These are phyloP conservation scores for Dianthus caryophyllus DNA, from an alignment of 148 eudicot genomes.

Conservation along the genomic window DNA sequence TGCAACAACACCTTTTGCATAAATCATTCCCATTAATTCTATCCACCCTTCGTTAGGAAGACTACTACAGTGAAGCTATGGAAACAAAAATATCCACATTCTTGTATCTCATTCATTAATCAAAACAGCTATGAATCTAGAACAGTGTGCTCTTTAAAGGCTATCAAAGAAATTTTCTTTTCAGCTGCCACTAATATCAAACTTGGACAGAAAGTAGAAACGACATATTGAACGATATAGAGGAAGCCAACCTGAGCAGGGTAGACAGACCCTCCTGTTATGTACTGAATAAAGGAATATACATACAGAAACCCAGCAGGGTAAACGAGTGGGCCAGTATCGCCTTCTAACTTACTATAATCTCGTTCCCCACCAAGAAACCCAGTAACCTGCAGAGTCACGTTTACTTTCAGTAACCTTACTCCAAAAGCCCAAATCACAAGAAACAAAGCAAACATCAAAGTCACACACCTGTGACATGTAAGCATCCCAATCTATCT, in stretches of 20 bases:
- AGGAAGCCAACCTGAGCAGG: conserved; percentile 68
- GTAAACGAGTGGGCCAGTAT: conserved; percentile 96
- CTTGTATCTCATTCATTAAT: not conserved
- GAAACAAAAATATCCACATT: not conserved
- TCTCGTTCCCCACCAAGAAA: conserved; percentile 86
- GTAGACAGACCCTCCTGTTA: conserved; percentile 74
- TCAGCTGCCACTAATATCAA: not conserved
- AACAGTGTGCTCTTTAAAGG: not conserved
- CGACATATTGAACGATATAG: not conserved
- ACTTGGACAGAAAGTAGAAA: not conserved
- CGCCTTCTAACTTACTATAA: conserved; percentile 80
- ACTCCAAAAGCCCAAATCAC: not conserved
- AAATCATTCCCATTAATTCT: not conserved
- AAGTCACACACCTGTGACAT: conserved; percentile 68
- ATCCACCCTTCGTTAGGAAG: not conserved
- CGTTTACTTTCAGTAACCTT: not conserved
- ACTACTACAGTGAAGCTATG: not conserved
- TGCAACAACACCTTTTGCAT: not conserved
- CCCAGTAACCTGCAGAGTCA: conserved; percentile 56
- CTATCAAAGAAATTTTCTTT: not conserved
- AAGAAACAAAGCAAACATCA: conserved; percentile 1
- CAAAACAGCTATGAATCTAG: not conserved
- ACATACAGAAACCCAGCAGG: conserved; percentile 95
- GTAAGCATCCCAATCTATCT: conserved; percentile 97
- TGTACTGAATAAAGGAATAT: conserved; percentile 70